Percentiles rank a stretch among this genome's conserved stretches.
Conservation (phyloP, 2,329 filamentous ascomycete species). For the Xylariales sp. region DNA sequence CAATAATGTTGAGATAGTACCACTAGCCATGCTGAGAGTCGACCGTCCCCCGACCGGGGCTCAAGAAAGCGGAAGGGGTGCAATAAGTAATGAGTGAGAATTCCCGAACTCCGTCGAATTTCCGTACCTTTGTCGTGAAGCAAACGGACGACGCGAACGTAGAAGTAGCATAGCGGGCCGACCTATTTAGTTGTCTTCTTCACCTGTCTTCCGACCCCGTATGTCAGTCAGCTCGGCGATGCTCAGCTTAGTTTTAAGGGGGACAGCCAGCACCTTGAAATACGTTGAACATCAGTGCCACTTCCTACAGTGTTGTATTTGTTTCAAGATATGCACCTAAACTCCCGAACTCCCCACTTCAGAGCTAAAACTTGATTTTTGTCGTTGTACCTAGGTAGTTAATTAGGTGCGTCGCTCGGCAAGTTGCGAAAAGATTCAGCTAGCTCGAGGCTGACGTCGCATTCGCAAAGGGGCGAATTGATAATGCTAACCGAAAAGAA, state of each 20-base stretch:
- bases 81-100: neutral
- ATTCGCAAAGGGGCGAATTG: neutral
- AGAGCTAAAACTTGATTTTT: conserved; percentile 13
- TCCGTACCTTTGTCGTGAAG: neutral
- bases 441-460: conserved; percentile 4
- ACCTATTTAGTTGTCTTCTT: neutral
- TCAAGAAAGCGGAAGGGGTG: neutral
- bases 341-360: neutral
- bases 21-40: conserved; percentile 7
- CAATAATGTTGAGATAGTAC: conserved; percentile 3
- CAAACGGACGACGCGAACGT: neutral
- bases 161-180: neutral
- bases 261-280: conserved; percentile 1
- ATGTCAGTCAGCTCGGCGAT: conserved; percentile 1
- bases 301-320: conserved; percentile 6
- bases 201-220: neutral
- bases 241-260: neutral
- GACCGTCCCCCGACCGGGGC: neutral
- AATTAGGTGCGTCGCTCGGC: conserved; percentile 7
- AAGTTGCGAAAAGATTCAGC: neutral
- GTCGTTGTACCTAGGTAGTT: conserved; percentile 1
- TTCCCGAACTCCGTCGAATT: neutral
- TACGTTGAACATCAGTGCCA: neutral
- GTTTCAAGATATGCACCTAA: conserved; percentile 13
- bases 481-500: conserved; percentile 13